These are phyloP conservation scores for apple (Malus domestica) DNA, from an alignment of 306 rosid species.

Conservation along the genomic window ASM211411v1 NC_041803.1:6816501-6817000, in stretches of 20 bases:
- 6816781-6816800: constrained; percentile 17
- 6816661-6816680: background rate
- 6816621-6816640: background rate
- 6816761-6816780: constrained; percentile 26
- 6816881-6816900: no score
- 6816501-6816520: constrained; percentile 11
- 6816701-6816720: background rate
- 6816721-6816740: background rate
- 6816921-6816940: no score
- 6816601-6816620: constrained; percentile 15
- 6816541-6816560: constrained; percentile 21
- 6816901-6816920: no score
- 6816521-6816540: constrained; percentile 27
- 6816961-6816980: constrained; percentile 20
- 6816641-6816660: background rate
- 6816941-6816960: background rate
- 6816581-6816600: constrained; percentile 29
- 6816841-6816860: constrained; percentile 12
- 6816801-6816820: constrained; percentile 25
- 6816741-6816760: constrained; percentile 16
- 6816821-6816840: constrained; percentile 41
- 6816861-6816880: background rate
- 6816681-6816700: background rate
- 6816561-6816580: constrained; percentile 23
- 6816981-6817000: constrained; percentile 46